Evolutionary conservation across 2,329 filamentous ascomycete species (phyloP), one percentile per base, ranked within the genome.

Genomic region (Thielaviopsis populi): DNA sequence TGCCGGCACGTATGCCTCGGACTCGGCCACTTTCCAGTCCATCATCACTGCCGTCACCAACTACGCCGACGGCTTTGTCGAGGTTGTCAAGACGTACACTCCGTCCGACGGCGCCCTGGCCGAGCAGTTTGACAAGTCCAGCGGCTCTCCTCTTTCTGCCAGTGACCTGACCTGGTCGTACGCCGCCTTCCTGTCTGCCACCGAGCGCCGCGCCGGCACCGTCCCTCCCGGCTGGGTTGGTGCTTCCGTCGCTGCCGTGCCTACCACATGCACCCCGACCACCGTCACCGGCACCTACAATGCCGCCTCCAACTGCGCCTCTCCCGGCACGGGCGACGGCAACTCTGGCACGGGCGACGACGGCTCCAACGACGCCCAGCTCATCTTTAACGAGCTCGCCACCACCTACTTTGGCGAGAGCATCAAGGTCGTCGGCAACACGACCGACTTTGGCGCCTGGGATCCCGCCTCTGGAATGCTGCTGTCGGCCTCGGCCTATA

Each of bases 91-190:
- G 66, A 78, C 77, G 2, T 89, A 91, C 70, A 80, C 82, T 0
- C 77, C 79, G 2, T 68, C 77, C 0, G 81, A 83, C 67, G 88
- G 87, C n/a, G 80, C 80, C 1, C 71, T 89, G 15, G 76, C 83
- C 1, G 87, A 90, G 74, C 86, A 89, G 71, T 89, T 81, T 69
- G 77, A 80, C 68, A 79, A 79, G 68, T 72, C 74, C 63, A 74
- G 71, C 53, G 84, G 80, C 37, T 67, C 69, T 0, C 83, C 83
- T 1, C 74, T 85, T 3, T 87, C 84, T 1, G 87, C 86, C 0
- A 74, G 75, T 19, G 83, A 89, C 67, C 75, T 89, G 33, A 89
- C 86, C 2, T 89, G 86, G 86, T 88, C 85, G 0, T 89, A 88
- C 68, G 84, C 85, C 1, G 79, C 85, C 0, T 85, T 89, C 72